phyloP scores from a whole-genome alignment of 2,329 filamentous ascomycete genomes.

The Chaetomiaceae sp. region DNA sequence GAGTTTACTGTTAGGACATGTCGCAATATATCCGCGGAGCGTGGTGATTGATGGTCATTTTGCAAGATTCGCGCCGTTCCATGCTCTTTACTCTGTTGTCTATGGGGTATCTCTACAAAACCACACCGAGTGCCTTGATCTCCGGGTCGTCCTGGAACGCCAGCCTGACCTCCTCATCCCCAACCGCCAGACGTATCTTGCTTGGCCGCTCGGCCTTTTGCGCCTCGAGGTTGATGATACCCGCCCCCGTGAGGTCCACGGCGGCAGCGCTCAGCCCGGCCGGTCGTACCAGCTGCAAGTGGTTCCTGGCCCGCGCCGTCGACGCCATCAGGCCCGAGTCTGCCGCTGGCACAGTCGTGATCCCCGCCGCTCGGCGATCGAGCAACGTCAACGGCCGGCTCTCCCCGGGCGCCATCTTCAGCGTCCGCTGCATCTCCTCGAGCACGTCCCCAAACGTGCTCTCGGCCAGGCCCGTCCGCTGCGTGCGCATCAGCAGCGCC shows the following conservation, averaged over 20 bases:
- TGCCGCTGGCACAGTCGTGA: neutral
- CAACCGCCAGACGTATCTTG: conserved; percentile 78
- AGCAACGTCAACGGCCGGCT: conserved; percentile 59
- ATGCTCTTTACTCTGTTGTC: no score
- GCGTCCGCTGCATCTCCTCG: conserved; percentile 74
- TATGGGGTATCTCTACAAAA: conserved; percentile 22
- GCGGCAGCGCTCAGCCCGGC: conserved; percentile 54
- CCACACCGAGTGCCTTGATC: conserved; percentile 66
- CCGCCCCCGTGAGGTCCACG: conserved; percentile 78
- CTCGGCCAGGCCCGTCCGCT: conserved; percentile 80
- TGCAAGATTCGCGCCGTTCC: no score
- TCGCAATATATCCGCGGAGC: no score
- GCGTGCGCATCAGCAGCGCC: conserved; percentile 71
- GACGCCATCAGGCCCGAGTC: conserved; percentile 15
- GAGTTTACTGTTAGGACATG: no score
- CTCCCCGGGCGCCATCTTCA: conserved; percentile 48
- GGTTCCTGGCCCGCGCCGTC: conserved; percentile 7
- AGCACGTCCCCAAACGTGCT: conserved; percentile 84
- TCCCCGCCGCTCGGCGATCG: conserved; percentile 22
- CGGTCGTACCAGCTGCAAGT: conserved; percentile 27
- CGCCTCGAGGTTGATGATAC: conserved; percentile 78
- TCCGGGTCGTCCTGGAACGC: conserved; percentile 86
- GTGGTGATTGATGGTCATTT: no score
- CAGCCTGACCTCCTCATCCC: conserved; percentile 84
- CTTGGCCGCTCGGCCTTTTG: conserved; percentile 78